Evolutionary conservation across 352 stramenopile genomes (phyloP).

Genomic region (Phytophthora tentaculata): DNA sequence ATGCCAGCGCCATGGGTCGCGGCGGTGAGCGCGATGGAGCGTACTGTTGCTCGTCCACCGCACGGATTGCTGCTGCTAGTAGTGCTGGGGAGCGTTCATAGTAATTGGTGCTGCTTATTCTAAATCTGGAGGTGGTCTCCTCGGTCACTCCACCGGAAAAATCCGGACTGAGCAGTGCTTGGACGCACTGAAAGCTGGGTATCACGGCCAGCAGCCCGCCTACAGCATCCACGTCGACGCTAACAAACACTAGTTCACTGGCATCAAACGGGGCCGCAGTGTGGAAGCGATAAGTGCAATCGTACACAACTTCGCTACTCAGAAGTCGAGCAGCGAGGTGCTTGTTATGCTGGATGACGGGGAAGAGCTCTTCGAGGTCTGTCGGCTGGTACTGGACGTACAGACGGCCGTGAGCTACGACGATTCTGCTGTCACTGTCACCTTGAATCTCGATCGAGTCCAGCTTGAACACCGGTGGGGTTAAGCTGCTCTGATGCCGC

Average conservation of each 20-base stretch:
- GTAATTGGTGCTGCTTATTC: slow-evolving; percentile 10
- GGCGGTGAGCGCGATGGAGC: slow-evolving; percentile 7
- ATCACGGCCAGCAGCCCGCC: slow-evolving; percentile 23
- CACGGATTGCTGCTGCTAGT: slow-evolving; percentile 9
- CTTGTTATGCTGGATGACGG: slow-evolving; percentile 25
- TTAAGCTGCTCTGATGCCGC: slow-evolving; percentile 21
- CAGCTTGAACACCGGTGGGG: slow-evolving; percentile 32
- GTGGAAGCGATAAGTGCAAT: slow-evolving; percentile 40
- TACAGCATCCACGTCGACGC: slow-evolving; percentile 36
- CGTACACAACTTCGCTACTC: slow-evolving; percentile 28
- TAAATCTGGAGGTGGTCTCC: slow-evolving; percentile 7
- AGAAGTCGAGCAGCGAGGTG: slow-evolving; percentile 31
- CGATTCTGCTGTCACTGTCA: slow-evolving; percentile 30
- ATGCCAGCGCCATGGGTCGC: slow-evolving; percentile 37
- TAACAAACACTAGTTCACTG: slow-evolving; percentile 31
- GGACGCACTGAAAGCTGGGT: slow-evolving; percentile 26
- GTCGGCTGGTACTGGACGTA: slow-evolving; percentile 20
- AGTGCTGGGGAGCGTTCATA: slow-evolving; percentile 13
- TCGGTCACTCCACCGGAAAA: slow-evolving; percentile 10
- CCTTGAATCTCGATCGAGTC: slow-evolving; percentile 31
- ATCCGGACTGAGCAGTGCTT: slow-evolving; percentile 30
- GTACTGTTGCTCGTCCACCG: slow-evolving; percentile 10
- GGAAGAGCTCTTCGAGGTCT: slow-evolving; percentile 29
- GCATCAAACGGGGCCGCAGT: slow-evolving; percentile 17
- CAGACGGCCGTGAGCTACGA: slow-evolving; percentile 24